Percentiles rank a stretch among this genome's conserved stretches.
Conservation (phyloP, 75 land plant genomes). For the Azolla pinnata region DNA sequence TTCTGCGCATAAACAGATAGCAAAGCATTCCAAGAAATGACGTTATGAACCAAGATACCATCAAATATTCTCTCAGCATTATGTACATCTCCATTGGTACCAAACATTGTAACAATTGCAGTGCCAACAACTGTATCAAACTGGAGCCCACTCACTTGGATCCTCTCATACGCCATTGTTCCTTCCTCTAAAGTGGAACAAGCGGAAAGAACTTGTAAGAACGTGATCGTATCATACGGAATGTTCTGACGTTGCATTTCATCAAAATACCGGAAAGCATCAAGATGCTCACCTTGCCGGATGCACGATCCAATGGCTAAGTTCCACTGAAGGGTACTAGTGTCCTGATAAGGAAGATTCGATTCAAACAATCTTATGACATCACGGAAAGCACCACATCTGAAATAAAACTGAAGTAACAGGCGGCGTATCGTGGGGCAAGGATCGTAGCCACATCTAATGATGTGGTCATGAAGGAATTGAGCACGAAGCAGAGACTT, state of each 20-base stretch:
- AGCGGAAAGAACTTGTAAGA: not conserved
- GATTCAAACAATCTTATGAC: not conserved
- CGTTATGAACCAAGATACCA: not conserved
- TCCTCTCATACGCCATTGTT: not conserved
- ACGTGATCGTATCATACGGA: not conserved
- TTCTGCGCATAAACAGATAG: conserved; percentile 10
- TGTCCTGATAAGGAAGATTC: not conserved
- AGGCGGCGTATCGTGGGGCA: not conserved
- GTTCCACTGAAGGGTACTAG: not conserved
- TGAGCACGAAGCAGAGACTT: not conserved
- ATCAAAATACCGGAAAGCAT: not conserved
- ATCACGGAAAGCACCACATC: not conserved
- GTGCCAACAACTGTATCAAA: conserved; percentile 14
- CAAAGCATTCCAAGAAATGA: conserved; percentile 17
- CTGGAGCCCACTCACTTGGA: conserved; percentile 1
- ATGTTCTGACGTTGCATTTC: not conserved
- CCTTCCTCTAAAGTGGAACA: conserved; percentile 7
- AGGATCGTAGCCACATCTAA: not conserved
- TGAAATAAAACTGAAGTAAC: not conserved
- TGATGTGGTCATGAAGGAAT: not conserved
- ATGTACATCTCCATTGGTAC: conserved; percentile 1
- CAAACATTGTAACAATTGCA: conserved; percentile 12
- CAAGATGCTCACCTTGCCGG: not conserved
- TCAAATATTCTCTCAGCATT: conserved; percentile 8
- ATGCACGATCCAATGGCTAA: not conserved